Percentiles rank a stretch among this genome's conserved stretches.
Conservation (phyloP, 202 grass and related monocot species). For the Elaeis oleifera region DNA sequence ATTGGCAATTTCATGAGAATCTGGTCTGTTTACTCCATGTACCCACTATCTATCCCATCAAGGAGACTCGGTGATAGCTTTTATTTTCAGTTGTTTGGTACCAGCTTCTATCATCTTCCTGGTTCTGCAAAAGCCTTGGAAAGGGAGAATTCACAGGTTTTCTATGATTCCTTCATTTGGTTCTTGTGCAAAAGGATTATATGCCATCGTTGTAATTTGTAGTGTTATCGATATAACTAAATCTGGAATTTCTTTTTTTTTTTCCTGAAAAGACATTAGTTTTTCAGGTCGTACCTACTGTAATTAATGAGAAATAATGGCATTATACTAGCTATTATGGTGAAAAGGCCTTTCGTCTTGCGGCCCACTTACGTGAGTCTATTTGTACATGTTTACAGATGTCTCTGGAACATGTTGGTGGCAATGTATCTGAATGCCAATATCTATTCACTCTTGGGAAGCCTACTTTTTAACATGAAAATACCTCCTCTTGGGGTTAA, state of each 20-base stretch:
- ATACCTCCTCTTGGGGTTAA: too few species aligned
- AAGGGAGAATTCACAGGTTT: constrained; percentile 94
- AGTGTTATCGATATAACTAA: too few species aligned
- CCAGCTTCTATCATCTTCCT: constrained; percentile 78
- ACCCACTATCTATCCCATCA: constrained; percentile 19
- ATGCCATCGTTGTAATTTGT: too few species aligned
- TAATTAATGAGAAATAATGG: constrained; percentile 91
- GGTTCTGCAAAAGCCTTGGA: constrained; percentile 81
- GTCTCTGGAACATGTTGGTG: too few species aligned
- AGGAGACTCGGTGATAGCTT: constrained; percentile 33
- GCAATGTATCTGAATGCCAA: too few species aligned
- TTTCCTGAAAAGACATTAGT: not conserved
- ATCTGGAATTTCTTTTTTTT: too few species aligned
- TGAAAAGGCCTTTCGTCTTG: constrained; percentile 82
- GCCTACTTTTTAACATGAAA: too few species aligned
- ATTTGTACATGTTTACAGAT: too few species aligned
- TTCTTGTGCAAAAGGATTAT: constrained; percentile 1
- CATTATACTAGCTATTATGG: constrained; percentile 89
- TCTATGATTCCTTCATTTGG: constrained; percentile 6
- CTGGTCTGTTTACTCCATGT: constrained; percentile 28
- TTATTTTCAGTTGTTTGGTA: constrained; percentile 97
- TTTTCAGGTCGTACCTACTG: constrained; percentile 69
- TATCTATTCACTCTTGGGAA: too few species aligned
- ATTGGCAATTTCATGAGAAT: constrained; percentile 26
- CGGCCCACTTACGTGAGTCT: constrained; percentile 39